Evolutionary conservation across 768 basidiomycete genomes (phyloP).

Genomic region (Lentinula sp.): DNA sequence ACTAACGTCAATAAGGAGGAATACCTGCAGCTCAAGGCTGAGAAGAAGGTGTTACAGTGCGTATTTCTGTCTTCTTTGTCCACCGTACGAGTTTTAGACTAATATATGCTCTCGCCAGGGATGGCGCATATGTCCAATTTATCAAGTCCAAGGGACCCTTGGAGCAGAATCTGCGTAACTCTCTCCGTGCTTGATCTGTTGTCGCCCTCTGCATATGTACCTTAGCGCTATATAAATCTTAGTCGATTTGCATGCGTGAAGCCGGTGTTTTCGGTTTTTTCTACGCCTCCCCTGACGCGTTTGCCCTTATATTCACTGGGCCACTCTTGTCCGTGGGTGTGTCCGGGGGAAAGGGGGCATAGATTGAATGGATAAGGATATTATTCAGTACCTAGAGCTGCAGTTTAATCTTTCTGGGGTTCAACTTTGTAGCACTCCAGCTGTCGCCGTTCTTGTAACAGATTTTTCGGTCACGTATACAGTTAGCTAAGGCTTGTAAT

Average conservation of each 20-base stretch:
- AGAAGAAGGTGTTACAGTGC: constrained; percentile 84
- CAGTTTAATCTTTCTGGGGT: background rate
- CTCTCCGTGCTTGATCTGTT: constrained; percentile 59
- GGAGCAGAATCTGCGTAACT: constrained; percentile 79
- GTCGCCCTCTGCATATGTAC: constrained; percentile 1
- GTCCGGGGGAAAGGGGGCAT: constrained; percentile 85
- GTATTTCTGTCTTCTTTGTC: constrained; percentile 24
- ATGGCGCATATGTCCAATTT: constrained; percentile 94
- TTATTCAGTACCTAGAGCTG: background rate
- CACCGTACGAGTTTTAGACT: background rate
- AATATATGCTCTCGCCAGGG: constrained; percentile 37
- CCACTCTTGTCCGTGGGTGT: constrained; percentile 35
- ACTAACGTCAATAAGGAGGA: constrained; percentile 90
- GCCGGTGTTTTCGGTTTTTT: constrained; percentile 1
- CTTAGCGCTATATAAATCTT: constrained; percentile 1
- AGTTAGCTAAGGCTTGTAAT: background rate
- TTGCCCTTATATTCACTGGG: constrained; percentile 38
- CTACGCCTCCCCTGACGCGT: too few relatives aligned
- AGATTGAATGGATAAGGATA: constrained; percentile 35
- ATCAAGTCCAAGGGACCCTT: constrained; percentile 85
- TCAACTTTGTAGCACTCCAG: background rate
- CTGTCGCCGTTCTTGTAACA: constrained; percentile 1
- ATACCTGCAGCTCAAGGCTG: constrained; percentile 82
- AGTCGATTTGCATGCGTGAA: background rate
- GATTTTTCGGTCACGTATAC: background rate